Conservation (phyloP, 257 asterid genomes). For the Solanum stenotomum region DNA sequence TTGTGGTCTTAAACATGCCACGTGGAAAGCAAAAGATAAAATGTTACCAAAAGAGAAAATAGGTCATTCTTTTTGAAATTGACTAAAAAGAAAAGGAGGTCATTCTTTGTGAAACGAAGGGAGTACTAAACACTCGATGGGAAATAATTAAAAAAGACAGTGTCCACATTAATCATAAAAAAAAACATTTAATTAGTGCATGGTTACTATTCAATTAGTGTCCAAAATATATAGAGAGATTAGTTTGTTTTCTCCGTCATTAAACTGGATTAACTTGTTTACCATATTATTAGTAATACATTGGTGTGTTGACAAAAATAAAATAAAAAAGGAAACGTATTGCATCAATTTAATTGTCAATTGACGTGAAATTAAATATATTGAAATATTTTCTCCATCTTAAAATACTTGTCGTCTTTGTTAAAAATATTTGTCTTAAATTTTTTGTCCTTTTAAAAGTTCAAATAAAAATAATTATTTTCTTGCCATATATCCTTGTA, state of each 20-base stretch:
- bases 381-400: no score
- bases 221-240: background rate
- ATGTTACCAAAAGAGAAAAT: no score
- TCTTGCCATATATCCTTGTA: background rate
- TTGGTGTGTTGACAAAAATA: background rate
- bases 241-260: background rate
- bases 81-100: no score
- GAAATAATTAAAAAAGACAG: background rate
- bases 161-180: background rate
- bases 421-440: background rate
- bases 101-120: no score
- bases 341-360: background rate
- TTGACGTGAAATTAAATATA: background rate
- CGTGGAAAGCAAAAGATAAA: no score
- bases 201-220: background rate
- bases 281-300: background rate
- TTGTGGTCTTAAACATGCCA: no score
- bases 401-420: background rate
- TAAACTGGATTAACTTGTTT: background rate
- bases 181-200: background rate
- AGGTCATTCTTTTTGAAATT: no score
- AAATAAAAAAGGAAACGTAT: background rate
- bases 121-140: background rate
- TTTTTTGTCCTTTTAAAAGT: background rate
- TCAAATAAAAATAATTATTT: background rate